phyloP scores from a whole-genome alignment of 192 early-diverging fungal genomes.

The Chytriomyces sp. region DNA sequence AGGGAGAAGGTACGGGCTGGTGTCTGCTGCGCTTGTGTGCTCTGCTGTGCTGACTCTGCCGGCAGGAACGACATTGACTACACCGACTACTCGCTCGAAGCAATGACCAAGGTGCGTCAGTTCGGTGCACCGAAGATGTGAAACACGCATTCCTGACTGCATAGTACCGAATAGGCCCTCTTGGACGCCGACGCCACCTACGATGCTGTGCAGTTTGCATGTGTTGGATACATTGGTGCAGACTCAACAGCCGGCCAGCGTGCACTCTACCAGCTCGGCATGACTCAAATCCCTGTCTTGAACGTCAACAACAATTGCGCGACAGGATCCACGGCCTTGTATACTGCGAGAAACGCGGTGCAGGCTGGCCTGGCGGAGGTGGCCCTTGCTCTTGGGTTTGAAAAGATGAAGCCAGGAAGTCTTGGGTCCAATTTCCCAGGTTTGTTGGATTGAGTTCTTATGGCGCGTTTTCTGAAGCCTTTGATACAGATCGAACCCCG shows the following conservation, averaged over 20 bases:
- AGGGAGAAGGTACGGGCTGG: slow-evolving; percentile 9
- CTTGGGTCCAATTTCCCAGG: background rate
- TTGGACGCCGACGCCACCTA: slow-evolving; percentile 73
- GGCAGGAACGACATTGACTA: slow-evolving; percentile 40
- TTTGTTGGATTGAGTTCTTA: background rate
- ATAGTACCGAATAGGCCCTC: slow-evolving; percentile 49
- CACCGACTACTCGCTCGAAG: slow-evolving; percentile 49
- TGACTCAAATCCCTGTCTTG: slow-evolving; percentile 72
- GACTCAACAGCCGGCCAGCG: slow-evolving; percentile 75
- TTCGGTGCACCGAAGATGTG: background rate
- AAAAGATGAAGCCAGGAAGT: slow-evolving; percentile 62
- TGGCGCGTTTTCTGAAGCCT: background rate
- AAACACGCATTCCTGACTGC: background rate
- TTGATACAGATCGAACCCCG: slow-evolving; percentile 65
- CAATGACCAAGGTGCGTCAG: slow-evolving; percentile 54
- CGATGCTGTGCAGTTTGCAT: slow-evolving; percentile 65
- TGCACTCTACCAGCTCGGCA: slow-evolving; percentile 73
- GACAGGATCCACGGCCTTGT: slow-evolving; percentile 74
- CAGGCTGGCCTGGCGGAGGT: slow-evolving; percentile 66
- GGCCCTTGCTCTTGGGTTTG: slow-evolving; percentile 77
- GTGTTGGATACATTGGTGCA: slow-evolving; percentile 41
- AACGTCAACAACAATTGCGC: slow-evolving; percentile 82
- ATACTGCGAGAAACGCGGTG: slow-evolving; percentile 65
- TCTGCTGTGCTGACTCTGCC: background rate
- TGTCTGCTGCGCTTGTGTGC: too few relatives aligned